Conservation (phyloP, 176 grass and related monocot genomes). For the Musa beccarii region DNA sequence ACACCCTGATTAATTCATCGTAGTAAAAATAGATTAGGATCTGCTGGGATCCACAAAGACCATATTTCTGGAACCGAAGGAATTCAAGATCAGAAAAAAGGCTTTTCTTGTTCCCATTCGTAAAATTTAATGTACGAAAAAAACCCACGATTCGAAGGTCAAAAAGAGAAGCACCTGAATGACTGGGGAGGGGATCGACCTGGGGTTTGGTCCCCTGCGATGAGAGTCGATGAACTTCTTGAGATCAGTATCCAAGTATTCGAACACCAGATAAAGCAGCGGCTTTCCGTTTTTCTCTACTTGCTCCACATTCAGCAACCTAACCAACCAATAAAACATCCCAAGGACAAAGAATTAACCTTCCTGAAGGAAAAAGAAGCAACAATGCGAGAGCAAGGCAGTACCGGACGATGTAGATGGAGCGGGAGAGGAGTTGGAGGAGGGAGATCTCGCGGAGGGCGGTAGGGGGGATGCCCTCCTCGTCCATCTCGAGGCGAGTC, state of each 20-base stretch:
- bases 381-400: neutral
- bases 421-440: slow-evolving; percentile 2
- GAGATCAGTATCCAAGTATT: slow-evolving; percentile 13
- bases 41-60: too few species aligned
- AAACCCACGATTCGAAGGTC: neutral
- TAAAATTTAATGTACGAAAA: neutral
- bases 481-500: slow-evolving; percentile 4
- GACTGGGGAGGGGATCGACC: slow-evolving; percentile 37
- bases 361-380: neutral
- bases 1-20: too few species aligned
- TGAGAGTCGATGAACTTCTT: slow-evolving; percentile 33
- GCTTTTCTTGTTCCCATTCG: too few species aligned
- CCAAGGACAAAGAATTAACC: neutral
- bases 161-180: slow-evolving; percentile 33
- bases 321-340: neutral
- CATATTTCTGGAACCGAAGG: too few species aligned
- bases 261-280: slow-evolving; percentile 14
- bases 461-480: slow-evolving; percentile 6
- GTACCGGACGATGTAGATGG: slow-evolving; percentile 5
- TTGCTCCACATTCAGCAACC: slow-evolving; percentile 4
- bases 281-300: neutral
- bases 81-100: neutral
- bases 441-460: slow-evolving; percentile 15
- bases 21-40: too few species aligned
- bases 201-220: slow-evolving; percentile 29